Percentiles rank a stretch among this genome's conserved stretches.
Evolutionary conservation across 371 early-diverging fungal genomes (phyloP).

Genomic region (Lichtheimia ornata): DNA sequence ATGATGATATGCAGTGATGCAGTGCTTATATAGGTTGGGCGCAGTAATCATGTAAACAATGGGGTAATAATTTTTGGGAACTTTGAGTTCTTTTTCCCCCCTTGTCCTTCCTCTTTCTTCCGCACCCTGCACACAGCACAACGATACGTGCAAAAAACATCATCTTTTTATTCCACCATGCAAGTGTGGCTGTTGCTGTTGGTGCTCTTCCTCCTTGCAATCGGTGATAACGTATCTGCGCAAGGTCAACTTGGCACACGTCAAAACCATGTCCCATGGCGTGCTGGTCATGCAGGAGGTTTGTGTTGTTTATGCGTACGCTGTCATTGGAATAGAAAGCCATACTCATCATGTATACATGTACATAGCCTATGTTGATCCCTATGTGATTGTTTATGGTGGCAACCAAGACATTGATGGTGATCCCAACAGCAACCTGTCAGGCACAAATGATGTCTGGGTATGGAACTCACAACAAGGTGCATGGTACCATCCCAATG

Average conservation of each 20-base stretch:
- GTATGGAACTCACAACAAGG: slow-evolving; percentile 25
- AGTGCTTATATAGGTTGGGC: too few relatives aligned
- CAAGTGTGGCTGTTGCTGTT: neutral
- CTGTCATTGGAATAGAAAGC: too few relatives aligned
- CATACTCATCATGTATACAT: too few relatives aligned
- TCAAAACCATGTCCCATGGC: slow-evolving; percentile 21
- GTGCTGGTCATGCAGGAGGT: slow-evolving; percentile 31
- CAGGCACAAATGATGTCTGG: slow-evolving; percentile 21
- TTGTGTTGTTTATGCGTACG: neutral
- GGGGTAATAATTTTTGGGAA: too few relatives aligned
- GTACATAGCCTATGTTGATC: slow-evolving; percentile 18
- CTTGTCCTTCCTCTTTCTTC: neutral
- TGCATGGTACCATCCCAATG: slow-evolving; percentile 23
- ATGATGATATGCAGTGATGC: too few relatives aligned
- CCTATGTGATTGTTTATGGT: slow-evolving; percentile 48
- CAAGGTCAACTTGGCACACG: slow-evolving; percentile 10
- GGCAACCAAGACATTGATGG: slow-evolving; percentile 22
- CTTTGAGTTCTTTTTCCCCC: neutral
- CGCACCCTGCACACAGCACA: neutral
- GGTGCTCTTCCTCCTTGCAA: neutral
- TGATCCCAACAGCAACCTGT: slow-evolving; percentile 10
- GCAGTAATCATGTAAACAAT: too few relatives aligned
- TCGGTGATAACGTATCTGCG: neutral
- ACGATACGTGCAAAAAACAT: too few relatives aligned
- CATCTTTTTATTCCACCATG: too few relatives aligned